These are phyloP conservation scores for Angomonas deanei DNA, from an alignment of 208 protist species.

Conservation along the genomic window DNA sequence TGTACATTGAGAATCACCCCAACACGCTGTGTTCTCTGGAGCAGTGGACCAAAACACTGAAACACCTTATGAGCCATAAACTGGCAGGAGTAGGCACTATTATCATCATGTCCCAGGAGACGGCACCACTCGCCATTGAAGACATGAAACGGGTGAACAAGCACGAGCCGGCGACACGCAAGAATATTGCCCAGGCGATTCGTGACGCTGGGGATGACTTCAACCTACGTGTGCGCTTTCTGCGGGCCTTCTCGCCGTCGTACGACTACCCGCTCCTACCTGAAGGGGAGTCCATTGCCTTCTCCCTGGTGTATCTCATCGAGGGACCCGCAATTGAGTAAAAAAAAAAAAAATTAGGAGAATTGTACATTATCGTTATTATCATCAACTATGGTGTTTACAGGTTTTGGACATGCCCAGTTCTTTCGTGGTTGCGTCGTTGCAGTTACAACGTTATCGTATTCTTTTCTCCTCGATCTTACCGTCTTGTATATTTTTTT, in stretches of 20 bases:
- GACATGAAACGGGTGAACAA: constrained; percentile 31
- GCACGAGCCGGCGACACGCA: constrained; percentile 7
- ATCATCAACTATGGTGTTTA: neutral
- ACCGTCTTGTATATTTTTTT: too few species aligned
- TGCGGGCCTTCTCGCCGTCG: constrained; percentile 61
- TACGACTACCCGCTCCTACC: constrained; percentile 64
- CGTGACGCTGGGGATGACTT: constrained; percentile 35
- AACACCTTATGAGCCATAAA: constrained; percentile 26
- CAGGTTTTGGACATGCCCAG: neutral
- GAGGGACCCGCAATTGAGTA: constrained; percentile 40
- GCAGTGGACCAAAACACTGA: constrained; percentile 55
- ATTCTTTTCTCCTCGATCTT: neutral
- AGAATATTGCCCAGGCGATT: constrained; percentile 30
- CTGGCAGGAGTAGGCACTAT: constrained; percentile 56
- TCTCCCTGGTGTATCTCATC: constrained; percentile 57
- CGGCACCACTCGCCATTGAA: constrained; percentile 49
- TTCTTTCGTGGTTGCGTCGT: neutral
- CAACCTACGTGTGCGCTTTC: constrained; percentile 40
- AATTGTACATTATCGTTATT: neutral
- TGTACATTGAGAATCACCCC: constrained; percentile 68
- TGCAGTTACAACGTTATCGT: neutral
- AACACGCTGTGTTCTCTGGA: constrained; percentile 28
- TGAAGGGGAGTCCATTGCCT: constrained; percentile 36
- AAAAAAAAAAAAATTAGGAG: constrained; percentile 1
- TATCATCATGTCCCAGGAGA: constrained; percentile 64